A percentile compares a stretch with the other conserved stretches of the same genome.
Evolutionary conservation across 164 flowering plant genomes (phyloP).

Genomic region (Sextonia rubra): DNA sequence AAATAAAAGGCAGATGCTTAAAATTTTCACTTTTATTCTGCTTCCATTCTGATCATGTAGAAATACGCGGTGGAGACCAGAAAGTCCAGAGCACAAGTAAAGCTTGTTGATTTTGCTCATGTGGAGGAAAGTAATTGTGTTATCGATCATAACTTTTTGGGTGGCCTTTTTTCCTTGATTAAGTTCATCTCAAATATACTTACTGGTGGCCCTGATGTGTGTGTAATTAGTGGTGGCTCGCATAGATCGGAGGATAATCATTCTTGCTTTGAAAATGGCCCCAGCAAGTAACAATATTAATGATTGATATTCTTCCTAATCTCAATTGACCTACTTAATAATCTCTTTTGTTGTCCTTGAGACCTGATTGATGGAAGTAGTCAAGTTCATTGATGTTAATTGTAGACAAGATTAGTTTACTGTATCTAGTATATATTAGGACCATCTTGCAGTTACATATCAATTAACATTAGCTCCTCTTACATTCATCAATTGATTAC

Average conservation of each 20-base stretch:
- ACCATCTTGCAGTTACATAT: too few relatives aligned
- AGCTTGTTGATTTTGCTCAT: slow-evolving; percentile 92
- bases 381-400: background rate
- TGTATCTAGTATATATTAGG: too few relatives aligned
- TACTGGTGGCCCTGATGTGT: slow-evolving; percentile 18
- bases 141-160: slow-evolving; percentile 91
- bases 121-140: slow-evolving; percentile 61
- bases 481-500: too few relatives aligned
- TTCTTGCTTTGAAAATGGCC: background rate
- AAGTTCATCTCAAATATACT: slow-evolving; percentile 66
- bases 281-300: background rate
- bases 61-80: slow-evolving; percentile 34
- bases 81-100: slow-evolving; percentile 38
- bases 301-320: background rate
- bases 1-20: too few relatives aligned
- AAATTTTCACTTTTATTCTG: slow-evolving; percentile 66
- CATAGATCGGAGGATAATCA: background rate
- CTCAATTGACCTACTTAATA: background rate
- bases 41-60: slow-evolving; percentile 69
- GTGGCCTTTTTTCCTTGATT: slow-evolving; percentile 88
- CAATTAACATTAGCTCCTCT: too few relatives aligned
- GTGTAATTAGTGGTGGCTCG: slow-evolving; percentile 1
- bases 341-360: too few relatives aligned
- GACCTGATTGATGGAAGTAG: too few relatives aligned
- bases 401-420: too few relatives aligned